Base-by-base conservation (phyloP, 163 green algal species). In the Scenedesmus sp. region DNA sequence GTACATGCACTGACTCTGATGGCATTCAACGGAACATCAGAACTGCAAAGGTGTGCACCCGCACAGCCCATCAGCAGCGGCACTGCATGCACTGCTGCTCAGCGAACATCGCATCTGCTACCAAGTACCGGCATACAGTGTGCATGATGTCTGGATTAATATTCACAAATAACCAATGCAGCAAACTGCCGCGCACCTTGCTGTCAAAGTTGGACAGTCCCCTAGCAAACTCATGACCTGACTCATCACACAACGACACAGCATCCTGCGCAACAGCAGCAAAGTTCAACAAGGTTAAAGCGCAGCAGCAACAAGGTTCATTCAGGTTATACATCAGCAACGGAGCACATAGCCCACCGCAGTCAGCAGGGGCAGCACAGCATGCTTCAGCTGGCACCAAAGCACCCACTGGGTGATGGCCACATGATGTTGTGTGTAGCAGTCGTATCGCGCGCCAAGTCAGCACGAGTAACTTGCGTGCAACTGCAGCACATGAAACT, bases 181-280 rank as follows among this genome's bases (percentile, higher is more conserved):
- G 35, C 33, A 35, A 37, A 0, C 37, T 12, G 33, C 24, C 0
- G 16, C 87, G 35, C 53, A 97, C 95, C 0, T 90, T 65, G 51
- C 84, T 82, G 18, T 56, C 87, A 92, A 98, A 99, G 93, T 99
- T 99, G 56, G 95, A 91, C 26, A 99, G 94, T 1, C 95, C 97
- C 0, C 96, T 94, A 5, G 93, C 97, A 93, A 99, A 95, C 92
- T 99, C 97, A 22, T 92, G 43, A 10, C 96, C 97, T 0, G 94
- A 70, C 0, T 83, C 70, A 72, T 97, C 95, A 83, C 95, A 98
- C 59, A 99, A 82, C 16, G 92, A 93, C 51, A 99, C 95, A 2
- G 95, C 95, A 80, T 99, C 96, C 83, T 98, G 84, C 84, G 53
- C 35, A 65, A 78, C 33, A 87, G 49, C 53, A 44, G n/a, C n/a